Evolutionary conservation across 495 filamentous ascomycete species (phyloP).

Genomic region (Lophium mytilinum): DNA sequence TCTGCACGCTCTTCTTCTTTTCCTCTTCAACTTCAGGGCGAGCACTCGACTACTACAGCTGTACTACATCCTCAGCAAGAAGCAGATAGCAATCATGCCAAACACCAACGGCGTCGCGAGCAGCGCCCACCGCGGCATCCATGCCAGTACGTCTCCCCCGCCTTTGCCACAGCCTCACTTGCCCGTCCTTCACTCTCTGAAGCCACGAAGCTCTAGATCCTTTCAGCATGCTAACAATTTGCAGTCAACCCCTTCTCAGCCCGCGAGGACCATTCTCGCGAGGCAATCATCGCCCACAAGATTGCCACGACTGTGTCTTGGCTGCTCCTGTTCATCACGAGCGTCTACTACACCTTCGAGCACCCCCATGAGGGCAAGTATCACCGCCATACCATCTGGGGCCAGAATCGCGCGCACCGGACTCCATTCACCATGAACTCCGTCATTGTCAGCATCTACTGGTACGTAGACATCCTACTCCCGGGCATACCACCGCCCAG

Average conservation of each 20-base stretch:
- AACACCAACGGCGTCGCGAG: not conserved
- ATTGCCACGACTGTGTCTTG: constrained; percentile 62
- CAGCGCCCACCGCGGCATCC: not conserved
- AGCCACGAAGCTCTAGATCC: not conserved
- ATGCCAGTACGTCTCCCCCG: not conserved
- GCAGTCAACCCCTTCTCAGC: constrained; percentile 32
- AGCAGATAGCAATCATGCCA: not conserved
- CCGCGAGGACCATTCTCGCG: constrained; percentile 17
- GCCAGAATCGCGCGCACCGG: constrained; percentile 52
- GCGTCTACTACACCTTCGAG: constrained; percentile 61
- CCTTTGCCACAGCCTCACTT: not conserved
- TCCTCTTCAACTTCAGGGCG: not conserved
- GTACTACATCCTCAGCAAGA: not conserved
- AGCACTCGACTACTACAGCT: not conserved
- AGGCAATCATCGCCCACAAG: constrained; percentile 47
- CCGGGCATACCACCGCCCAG: not conserved
- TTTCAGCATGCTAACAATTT: not conserved
- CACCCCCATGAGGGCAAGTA: constrained; percentile 52
- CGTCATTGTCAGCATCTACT: constrained; percentile 67
- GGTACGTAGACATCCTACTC: constrained; percentile 39
- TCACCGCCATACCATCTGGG: constrained; percentile 50
- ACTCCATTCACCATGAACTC: constrained; percentile 72
- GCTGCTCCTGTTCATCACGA: constrained; percentile 57
- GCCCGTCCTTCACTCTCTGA: not conserved
- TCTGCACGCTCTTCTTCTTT: not conserved